These are phyloP conservation scores for Blakeslea trispora DNA, from an alignment of 371 early-diverging fungal genomes.

Conservation along the genomic window DNA sequence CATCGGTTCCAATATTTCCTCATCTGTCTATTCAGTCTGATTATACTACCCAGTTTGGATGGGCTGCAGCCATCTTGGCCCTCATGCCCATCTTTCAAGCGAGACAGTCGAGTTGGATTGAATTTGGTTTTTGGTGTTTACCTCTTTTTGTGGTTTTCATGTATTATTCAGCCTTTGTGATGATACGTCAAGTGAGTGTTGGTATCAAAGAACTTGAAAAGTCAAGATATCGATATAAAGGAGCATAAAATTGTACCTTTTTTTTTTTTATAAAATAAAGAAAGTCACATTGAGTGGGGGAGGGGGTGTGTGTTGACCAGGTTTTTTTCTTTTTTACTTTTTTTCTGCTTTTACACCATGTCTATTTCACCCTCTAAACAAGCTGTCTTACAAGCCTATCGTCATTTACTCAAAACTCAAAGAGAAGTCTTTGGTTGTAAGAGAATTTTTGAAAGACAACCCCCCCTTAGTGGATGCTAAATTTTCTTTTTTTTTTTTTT, in stretches of 20 bases:
- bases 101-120: constrained; percentile 10
- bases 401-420: constrained; percentile 44
- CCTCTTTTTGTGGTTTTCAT: constrained; percentile 22
- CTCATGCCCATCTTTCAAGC: background rate
- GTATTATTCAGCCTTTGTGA: constrained; percentile 17
- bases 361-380: constrained; percentile 33
- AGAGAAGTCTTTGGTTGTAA: constrained; percentile 46
- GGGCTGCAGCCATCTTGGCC: background rate
- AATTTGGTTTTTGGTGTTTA: constrained; percentile 29
- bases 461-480: no score
- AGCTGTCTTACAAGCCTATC: constrained; percentile 47
- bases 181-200: constrained; percentile 31
- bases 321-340: constrained; percentile 4
- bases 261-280: no score
- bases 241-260: no score
- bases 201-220: constrained; percentile 32
- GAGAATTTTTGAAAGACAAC: background rate
- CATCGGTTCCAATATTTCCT: background rate
- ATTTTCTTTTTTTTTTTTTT: background rate
- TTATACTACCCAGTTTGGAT: background rate
- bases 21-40: background rate
- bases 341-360: background rate
- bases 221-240: constrained; percentile 34
- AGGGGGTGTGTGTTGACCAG: no score
- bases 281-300: background rate